Conservation (phyloP, 139 green algal species). For the Chlamydomonas sp. region DNA sequence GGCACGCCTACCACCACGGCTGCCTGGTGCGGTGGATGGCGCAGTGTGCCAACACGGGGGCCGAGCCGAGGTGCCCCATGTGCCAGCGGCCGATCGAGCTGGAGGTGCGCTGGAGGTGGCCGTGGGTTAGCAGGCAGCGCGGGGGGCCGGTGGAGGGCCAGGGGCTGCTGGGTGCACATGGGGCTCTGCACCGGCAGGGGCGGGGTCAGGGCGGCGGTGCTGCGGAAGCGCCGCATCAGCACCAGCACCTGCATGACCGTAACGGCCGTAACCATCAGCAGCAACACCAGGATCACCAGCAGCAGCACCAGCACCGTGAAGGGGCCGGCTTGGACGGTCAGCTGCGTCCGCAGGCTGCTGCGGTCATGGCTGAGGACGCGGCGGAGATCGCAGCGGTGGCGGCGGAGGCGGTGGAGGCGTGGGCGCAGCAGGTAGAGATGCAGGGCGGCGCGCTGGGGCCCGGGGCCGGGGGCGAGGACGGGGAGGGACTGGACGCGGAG, state of each 20-base stretch:
- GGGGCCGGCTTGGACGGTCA: not conserved
- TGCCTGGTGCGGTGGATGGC: constrained; percentile 85
- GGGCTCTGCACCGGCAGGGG: no score
- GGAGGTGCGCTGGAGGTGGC: constrained; percentile 51
- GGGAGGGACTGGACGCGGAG: not conserved
- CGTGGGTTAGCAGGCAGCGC: not conserved
- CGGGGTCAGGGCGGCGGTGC: no score
- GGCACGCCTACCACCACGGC: constrained; percentile 80
- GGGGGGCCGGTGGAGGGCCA: not conserved
- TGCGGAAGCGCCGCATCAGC: no score
- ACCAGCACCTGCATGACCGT: no score
- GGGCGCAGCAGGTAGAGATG: no score
- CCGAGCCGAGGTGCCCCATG: constrained; percentile 79
- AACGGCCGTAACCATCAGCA: no score
- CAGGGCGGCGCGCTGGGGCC: not conserved
- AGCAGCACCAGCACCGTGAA: not conserved
- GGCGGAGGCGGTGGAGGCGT: not conserved
- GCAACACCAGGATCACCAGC: not conserved
- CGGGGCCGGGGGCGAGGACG: not conserved
- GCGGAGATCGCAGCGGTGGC: not conserved
- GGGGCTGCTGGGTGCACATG: no score
- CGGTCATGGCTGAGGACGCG: not conserved
- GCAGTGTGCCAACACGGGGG: constrained; percentile 71
- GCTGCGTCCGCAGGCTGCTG: not conserved
- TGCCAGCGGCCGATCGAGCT: constrained; percentile 77